A percentile compares a stretch with the other conserved stretches of the same genome.
These are phyloP conservation scores for Pezicula neosporulosa DNA, from an alignment of 2,329 filamentous ascomycete genomes.

Conservation along the genomic window DNA sequence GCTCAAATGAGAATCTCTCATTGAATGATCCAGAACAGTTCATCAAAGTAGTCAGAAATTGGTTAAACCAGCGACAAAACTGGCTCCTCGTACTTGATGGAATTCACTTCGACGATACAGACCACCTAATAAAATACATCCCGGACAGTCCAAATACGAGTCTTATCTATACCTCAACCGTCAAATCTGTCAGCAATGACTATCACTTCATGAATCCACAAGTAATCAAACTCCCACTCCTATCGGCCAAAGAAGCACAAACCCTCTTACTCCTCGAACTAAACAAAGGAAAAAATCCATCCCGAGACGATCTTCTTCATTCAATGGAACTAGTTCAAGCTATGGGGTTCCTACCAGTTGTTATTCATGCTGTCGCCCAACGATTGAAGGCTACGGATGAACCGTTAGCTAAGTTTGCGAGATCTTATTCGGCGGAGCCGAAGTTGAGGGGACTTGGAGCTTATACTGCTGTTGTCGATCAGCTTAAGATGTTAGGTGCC, in stretches of 20 bases:
- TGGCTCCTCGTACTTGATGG: slow-evolving; percentile 70
- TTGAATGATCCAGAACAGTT: slow-evolving; percentile 38
- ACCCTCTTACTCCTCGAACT: slow-evolving; percentile 60
- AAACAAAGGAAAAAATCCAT: slow-evolving; percentile 49
- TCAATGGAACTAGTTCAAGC: slow-evolving; percentile 60
- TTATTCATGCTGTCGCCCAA: slow-evolving; percentile 63
- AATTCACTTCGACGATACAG: slow-evolving; percentile 55
- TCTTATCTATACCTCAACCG: slow-evolving; percentile 67
- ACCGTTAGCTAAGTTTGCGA: slow-evolving; percentile 58
- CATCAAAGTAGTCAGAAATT: slow-evolving; percentile 54
- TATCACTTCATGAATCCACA: slow-evolving; percentile 57
- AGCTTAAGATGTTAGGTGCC: slow-evolving; percentile 43
- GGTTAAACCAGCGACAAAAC: slow-evolving; percentile 57
- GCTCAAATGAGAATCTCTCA: slow-evolving; percentile 27
- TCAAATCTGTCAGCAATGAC: slow-evolving; percentile 51
- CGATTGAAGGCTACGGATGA: slow-evolving; percentile 58
- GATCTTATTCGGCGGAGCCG: slow-evolving; percentile 51
- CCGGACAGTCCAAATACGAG: slow-evolving; percentile 60
- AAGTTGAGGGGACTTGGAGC: slow-evolving; percentile 47
- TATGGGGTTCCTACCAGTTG: slow-evolving; percentile 63
- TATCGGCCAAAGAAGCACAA: slow-evolving; percentile 55
- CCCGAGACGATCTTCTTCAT: slow-evolving; percentile 49
- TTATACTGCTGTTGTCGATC: slow-evolving; percentile 44
- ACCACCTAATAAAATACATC: slow-evolving; percentile 56
- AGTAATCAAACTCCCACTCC: slow-evolving; percentile 50